Evolutionary conservation across 768 basidiomycete genomes (phyloP).

Genomic region (Coprinopsis cinerea): DNA sequence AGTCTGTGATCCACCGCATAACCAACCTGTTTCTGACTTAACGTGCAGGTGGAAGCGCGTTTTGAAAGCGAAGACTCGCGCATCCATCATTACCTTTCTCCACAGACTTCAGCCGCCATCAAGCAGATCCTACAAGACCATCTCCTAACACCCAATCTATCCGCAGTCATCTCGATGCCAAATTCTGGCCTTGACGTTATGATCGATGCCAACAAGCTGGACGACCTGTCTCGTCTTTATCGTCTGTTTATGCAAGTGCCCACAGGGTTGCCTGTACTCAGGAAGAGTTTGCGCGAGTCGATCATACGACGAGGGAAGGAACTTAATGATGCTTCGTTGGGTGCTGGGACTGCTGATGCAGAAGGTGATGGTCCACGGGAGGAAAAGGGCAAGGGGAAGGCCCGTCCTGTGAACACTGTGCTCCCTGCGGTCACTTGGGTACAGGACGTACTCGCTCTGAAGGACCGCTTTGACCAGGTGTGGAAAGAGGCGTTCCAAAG

Average conservation of each 20-base stretch:
- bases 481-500: conserved; percentile 65
- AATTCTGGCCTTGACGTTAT: conserved; percentile 83
- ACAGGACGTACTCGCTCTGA: conserved; percentile 81
- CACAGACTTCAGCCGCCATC: conserved; percentile 63
- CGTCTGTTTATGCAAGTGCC: conserved; percentile 65
- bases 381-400: conserved; percentile 43
- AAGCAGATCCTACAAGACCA: conserved; percentile 69
- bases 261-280: conserved; percentile 58
- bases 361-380: conserved; percentile 28
- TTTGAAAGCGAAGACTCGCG: conserved; percentile 81
- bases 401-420: conserved; percentile 33
- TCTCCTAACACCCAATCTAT: conserved; percentile 73
- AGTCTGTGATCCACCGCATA: conserved; percentile 19
- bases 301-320: conserved; percentile 69
- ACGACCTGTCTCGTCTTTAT: conserved; percentile 77
- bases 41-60: conserved; percentile 65
- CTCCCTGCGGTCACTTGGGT: conserved; percentile 89
- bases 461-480: conserved; percentile 82
- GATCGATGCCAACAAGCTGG: conserved; percentile 73
- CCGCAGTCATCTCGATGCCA: conserved; percentile 68
- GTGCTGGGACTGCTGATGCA: conserved; percentile 23
- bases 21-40: conserved; percentile 2
- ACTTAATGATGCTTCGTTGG: conserved; percentile 63
- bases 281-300: conserved; percentile 63
- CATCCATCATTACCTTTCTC: conserved; percentile 79